phyloP scores from a whole-genome alignment of 208 protist genomes.

The Leishmania aethiopica region DNA sequence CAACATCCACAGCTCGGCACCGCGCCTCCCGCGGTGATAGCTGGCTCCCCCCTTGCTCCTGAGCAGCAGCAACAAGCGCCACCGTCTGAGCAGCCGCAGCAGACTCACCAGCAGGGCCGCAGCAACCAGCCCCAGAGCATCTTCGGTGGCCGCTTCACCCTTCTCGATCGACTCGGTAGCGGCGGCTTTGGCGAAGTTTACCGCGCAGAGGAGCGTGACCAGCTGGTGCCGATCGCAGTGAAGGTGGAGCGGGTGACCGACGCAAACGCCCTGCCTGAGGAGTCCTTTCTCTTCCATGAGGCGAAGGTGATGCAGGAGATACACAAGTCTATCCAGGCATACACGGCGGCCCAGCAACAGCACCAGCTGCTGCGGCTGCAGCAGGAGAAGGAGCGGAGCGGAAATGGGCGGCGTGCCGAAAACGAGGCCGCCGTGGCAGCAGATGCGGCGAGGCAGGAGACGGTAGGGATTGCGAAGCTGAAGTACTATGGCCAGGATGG shows the following conservation, averaged over 20 bases:
- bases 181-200: conserved; percentile 99
- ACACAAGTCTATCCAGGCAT: conserved; percentile 46
- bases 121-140: conserved; percentile 11
- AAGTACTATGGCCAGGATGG: conserved; percentile 97
- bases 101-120: not conserved
- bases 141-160: conserved; percentile 55
- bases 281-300: conserved; percentile 98
- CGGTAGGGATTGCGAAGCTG: conserved; percentile 89
- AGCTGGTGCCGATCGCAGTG: conserved; percentile 38
- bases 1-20: conserved; percentile 5
- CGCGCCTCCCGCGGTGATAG: not conserved
- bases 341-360: conserved; percentile 8
- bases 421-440: not conserved
- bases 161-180: conserved; percentile 88
- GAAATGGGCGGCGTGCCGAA: not conserved
- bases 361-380: conserved; percentile 1
- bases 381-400: not conserved
- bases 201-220: conserved; percentile 54
- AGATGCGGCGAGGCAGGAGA: conserved; percentile 15
- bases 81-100: not conserved
- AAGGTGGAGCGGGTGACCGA: conserved; percentile 64
- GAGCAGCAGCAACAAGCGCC: not conserved
- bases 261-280: conserved; percentile 27
- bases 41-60: not conserved
- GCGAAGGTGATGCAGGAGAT: conserved; percentile 90